Evolutionary conservation across 106 monocot species (phyloP), one percentile per base, ranked within the genome.

Genomic region (Dioscorea zingiberensis): DNA sequence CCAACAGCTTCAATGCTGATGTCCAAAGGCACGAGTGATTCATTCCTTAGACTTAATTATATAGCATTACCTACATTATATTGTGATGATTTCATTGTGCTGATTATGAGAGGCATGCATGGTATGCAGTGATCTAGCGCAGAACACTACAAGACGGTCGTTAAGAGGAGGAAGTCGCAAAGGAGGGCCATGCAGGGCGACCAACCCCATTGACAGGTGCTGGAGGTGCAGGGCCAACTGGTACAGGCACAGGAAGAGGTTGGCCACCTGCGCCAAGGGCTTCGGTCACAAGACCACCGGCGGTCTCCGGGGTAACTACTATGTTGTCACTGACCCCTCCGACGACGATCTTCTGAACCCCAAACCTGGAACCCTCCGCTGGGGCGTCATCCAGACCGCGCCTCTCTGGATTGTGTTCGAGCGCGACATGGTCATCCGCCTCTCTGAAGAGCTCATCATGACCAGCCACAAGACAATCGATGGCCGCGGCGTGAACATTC

Each of bases 171-270:
- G 63, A 28, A 47, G 44, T 16, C 47, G 9, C 18, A 44, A 49
- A 10, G 54, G n/a, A 7, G 76, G 67, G 11, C 59, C 54, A 7
- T 85, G 85, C 77, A 13, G 53, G 38, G 76, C 78, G 3, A 81
- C 78, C 44, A 86, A 86, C 72, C 81, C 86, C 3, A 86, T 86
- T 68, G 86, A 86, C 62, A 71, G 81, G 1, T 86, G 86, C 72
- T 86, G 86, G 86, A 49, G 86, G 44, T 85, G 84, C 76, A 25
- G 25, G 1, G 17, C n/a, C 7, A 57, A 80, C 60, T 85, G 84
- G 84, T 58, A 49, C 9, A 32, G 51, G 1, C 2, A 67, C 60
- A 71, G 77, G 25, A 77, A 80, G 58, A 18, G 65, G 54, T 65
- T 75, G 12, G 72, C 68, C 7, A 16, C 16, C 13, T 86, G 86